A percentile compares a stretch with the other conserved stretches of the same genome.
These are phyloP conservation scores for Monosporascus sp. DNA, from an alignment of 2,329 filamentous ascomycete species.

Conservation along the genomic window DNA sequence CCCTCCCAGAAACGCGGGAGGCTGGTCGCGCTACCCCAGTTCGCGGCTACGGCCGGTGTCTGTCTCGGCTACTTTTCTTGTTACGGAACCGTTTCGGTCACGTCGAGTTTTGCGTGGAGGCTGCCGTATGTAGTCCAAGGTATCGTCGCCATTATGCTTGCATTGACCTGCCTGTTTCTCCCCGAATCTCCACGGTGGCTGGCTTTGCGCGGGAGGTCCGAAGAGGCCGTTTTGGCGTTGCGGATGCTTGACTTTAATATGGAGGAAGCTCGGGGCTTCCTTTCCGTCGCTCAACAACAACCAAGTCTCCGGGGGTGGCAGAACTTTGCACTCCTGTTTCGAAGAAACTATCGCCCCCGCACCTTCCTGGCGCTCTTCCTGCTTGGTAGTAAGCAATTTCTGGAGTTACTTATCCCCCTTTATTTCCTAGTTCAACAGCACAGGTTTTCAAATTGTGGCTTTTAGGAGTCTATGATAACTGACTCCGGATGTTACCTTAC, in stretches of 20 bases:
- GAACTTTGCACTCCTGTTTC: constrained; percentile 27
- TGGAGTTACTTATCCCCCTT: neutral
- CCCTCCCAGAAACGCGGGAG: constrained; percentile 44
- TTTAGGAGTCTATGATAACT: neutral
- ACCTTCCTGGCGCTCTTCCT: constrained; percentile 32
- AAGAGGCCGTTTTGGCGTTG: constrained; percentile 39
- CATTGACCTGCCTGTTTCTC: constrained; percentile 34
- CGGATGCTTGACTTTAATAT: constrained; percentile 36
- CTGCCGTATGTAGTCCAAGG: constrained; percentile 48
- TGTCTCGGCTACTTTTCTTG: constrained; percentile 54
- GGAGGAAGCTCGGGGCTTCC: constrained; percentile 42
- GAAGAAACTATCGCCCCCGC: constrained; percentile 29
- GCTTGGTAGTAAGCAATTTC: neutral
- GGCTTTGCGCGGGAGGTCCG: constrained; percentile 37
- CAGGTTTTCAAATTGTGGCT: too few species aligned
- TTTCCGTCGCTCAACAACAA: constrained; percentile 23
- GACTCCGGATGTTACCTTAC: constrained; percentile 30
- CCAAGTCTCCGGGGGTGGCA: constrained; percentile 26
- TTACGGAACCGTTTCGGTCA: constrained; percentile 46
- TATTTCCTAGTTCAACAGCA: neutral
- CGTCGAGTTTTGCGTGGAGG: constrained; percentile 48
- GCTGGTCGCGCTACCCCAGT: constrained; percentile 46
- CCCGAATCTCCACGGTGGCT: constrained; percentile 56
- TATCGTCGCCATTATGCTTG: constrained; percentile 32
- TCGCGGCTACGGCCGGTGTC: constrained; percentile 44